These are phyloP conservation scores for Macrotyloma uniflorum DNA, from an alignment of 306 rosid species.

Conservation along the genomic window DNA sequence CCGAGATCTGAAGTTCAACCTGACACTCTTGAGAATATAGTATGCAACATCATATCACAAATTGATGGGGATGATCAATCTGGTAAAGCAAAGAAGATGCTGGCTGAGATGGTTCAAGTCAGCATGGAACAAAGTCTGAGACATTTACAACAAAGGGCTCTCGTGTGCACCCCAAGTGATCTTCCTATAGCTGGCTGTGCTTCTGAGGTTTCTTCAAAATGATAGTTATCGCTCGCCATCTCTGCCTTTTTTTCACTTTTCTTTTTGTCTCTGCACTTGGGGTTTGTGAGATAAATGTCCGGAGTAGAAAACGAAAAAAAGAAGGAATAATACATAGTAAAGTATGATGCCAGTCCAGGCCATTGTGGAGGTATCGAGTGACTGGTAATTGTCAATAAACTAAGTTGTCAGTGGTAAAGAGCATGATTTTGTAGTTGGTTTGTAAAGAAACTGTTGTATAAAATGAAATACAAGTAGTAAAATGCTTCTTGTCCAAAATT, in stretches of 20 bases:
- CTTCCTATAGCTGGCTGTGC: slow-evolving; percentile 67
- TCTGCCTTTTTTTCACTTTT: neutral
- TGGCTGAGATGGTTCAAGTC: slow-evolving; percentile 98
- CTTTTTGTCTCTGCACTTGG: slow-evolving; percentile 25
- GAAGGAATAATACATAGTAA: slow-evolving; percentile 37
- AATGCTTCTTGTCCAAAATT: slow-evolving; percentile 27
- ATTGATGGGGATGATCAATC: slow-evolving; percentile 92
- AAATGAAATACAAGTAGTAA: slow-evolving; percentile 38
- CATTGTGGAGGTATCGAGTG: slow-evolving; percentile 69
- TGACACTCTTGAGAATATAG: slow-evolving; percentile 91
- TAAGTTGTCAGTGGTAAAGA: slow-evolving; percentile 43
- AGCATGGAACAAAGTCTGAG: slow-evolving; percentile 98
- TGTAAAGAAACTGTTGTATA: slow-evolving; percentile 63
- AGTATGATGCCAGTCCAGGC: slow-evolving; percentile 98
- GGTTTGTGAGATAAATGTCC: slow-evolving; percentile 54
- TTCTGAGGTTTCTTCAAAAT: slow-evolving; percentile 85
- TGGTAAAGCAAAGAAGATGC: slow-evolving; percentile 90
- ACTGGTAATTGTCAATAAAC: slow-evolving; percentile 85
- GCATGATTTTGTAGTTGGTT: slow-evolving; percentile 48
- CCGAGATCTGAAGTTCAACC: slow-evolving; percentile 82
- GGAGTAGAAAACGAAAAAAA: slow-evolving; percentile 29
- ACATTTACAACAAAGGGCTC: slow-evolving; percentile 92
- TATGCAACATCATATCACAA: slow-evolving; percentile 88
- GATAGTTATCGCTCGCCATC: slow-evolving; percentile 40
- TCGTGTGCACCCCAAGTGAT: slow-evolving; percentile 89